Evolutionary conservation across 1,139 yeast genomes (phyloP), one percentile per base, ranked within the genome.

Genomic region (Kluyveromyces sp.): DNA sequence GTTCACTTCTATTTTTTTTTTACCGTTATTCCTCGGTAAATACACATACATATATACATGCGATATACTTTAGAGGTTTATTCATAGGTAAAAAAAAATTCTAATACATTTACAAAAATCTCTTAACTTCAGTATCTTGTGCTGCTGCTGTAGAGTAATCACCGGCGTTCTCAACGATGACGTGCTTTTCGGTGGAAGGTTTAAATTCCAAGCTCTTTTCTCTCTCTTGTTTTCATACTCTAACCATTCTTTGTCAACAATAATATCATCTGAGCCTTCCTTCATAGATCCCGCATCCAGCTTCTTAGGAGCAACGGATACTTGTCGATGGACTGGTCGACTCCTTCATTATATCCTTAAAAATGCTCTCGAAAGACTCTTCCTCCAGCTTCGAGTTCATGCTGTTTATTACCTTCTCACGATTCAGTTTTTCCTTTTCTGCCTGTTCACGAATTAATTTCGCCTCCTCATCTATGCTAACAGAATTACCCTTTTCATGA

Each of bases 121-220:
- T 64, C 4, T 59, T 49, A 4, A 67, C 58, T 35, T 57, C 54
- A 1, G 65, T 65, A 25, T 60, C 65, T 45, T 60, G 21, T 15
- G 21, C 61, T 3, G 68, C 69, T 4, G 67, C 64, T 4, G 55
- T 58, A 7, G 53, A 56, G 31, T 64, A 58, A 26, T 66, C 69
- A 15, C 72, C 72, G 2, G 71, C 69, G 1, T 50, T 58, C 31
- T 62, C 64, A 21, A 67, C 68, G 10, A 68, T 59, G 3, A 65
- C 48, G 47, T 67, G 71, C 7, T 51, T 50, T 7, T 61, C 61
- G 6, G 68, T 62, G 2, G 59, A 53, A 3, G 66, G 58, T 37
- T 52, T 55, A 45, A 60, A 67, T 10, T 55, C 53, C n/a, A 49
- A 21, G 5, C 59, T 46, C 28, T 63, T 59, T 56, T 53, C 43